A percentile compares a stretch with the other conserved stretches of the same genome.
Conservation (phyloP, 345 rosid species). For the Fremontodendron californicum region DNA sequence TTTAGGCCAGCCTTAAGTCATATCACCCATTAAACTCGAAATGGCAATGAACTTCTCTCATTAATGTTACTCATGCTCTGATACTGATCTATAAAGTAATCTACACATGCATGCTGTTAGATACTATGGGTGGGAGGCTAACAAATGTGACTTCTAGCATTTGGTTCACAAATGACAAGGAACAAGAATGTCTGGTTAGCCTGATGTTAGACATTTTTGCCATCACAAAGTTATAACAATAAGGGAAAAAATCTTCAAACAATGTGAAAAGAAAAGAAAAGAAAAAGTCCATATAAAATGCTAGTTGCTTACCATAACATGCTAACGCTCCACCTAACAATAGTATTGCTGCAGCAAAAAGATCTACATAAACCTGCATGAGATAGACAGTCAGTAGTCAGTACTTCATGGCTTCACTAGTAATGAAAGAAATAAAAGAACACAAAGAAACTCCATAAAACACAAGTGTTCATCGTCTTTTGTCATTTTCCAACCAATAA, state of each 20-base stretch:
- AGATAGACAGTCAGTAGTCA: not conserved
- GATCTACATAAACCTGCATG: constrained; percentile 48
- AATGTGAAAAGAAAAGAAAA: not conserved
- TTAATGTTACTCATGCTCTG: not conserved
- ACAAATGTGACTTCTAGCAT: not conserved
- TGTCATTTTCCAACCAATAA: not conserved
- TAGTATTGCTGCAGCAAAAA: constrained; percentile 40
- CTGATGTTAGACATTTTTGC: not conserved
- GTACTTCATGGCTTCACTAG: not conserved
- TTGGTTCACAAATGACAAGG: not conserved
- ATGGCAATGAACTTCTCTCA: not conserved
- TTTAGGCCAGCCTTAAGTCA: not conserved
- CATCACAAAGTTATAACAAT: not conserved
- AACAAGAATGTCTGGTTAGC: not conserved
- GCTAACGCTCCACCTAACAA: constrained; percentile 55
- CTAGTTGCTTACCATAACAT: constrained; percentile 47
- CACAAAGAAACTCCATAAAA: not conserved
- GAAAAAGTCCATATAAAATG: not conserved
- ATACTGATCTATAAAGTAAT: not conserved
- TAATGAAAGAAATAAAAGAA: not conserved
- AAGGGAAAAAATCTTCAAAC: not conserved
- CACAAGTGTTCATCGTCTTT: not conserved
- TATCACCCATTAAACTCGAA: not conserved
- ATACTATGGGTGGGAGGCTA: not conserved
- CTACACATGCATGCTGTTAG: not conserved